phyloP scores from a whole-genome alignment of 768 basidiomycete species.

The Crassisporium funariophilum region DNA sequence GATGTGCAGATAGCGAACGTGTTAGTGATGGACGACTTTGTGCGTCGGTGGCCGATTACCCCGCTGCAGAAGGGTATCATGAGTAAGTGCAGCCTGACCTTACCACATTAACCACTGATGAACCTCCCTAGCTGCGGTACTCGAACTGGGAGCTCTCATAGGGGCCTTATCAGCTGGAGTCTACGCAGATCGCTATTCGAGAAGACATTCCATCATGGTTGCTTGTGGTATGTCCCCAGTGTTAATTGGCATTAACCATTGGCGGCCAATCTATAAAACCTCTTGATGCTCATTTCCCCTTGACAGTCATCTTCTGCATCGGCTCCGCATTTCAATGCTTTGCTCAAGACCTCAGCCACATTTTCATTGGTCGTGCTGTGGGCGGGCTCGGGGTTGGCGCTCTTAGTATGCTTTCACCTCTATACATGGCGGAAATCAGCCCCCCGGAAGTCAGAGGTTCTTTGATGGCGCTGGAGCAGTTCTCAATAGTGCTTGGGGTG shows the following conservation, averaged over 20 bases:
- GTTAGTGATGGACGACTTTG: slow-evolving; percentile 79
- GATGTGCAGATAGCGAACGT: slow-evolving; percentile 71
- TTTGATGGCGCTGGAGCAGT: slow-evolving; percentile 77
- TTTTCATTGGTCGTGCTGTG: slow-evolving; percentile 71
- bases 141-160: slow-evolving; percentile 80
- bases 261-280: not conserved
- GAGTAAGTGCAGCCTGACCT: slow-evolving; percentile 49
- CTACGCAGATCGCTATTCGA: slow-evolving; percentile 68
- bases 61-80: slow-evolving; percentile 75
- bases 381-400: slow-evolving; percentile 85
- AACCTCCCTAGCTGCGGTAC: slow-evolving; percentile 57
- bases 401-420: slow-evolving; percentile 75
- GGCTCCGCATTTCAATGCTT: slow-evolving; percentile 72
- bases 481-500: slow-evolving; percentile 80
- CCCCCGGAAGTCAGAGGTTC: slow-evolving; percentile 80
- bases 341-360: slow-evolving; percentile 54
- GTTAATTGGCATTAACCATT: no score
- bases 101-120: not conserved
- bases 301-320: slow-evolving; percentile 64
- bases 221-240: slow-evolving; percentile 58
- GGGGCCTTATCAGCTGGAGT: slow-evolving; percentile 69
- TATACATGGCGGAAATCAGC: slow-evolving; percentile 86
- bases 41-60: slow-evolving; percentile 66
- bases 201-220: slow-evolving; percentile 64
- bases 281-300: not conserved